A percentile compares a stretch with the other conserved stretches of the same genome.
phyloP scores from a whole-genome alignment of 108 stramenopile species.

The Fragilaria radians region DNA sequence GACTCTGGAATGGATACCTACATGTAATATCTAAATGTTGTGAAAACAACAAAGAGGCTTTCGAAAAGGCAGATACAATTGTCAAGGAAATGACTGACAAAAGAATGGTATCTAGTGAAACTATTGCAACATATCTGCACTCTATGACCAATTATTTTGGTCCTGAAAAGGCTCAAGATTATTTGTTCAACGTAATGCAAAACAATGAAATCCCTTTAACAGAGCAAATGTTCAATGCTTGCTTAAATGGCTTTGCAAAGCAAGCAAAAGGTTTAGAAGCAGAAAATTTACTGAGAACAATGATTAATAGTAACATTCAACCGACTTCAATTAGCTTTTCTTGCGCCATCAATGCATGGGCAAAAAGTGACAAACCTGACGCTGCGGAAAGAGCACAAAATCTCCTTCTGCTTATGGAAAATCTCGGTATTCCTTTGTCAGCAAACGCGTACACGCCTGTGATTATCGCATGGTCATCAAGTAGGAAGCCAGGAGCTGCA shows the following conservation, averaged over 20 bases:
- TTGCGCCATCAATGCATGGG: slow-evolving; percentile 27
- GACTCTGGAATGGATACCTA: slow-evolving; percentile 9
- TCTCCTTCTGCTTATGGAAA: slow-evolving; percentile 44
- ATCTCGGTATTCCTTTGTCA: not conserved
- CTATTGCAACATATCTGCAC: not conserved
- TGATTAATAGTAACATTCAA: slow-evolving; percentile 12
- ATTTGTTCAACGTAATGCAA: slow-evolving; percentile 4
- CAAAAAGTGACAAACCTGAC: slow-evolving; percentile 13
- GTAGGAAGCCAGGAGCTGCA: not conserved
- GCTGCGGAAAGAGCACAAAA: slow-evolving; percentile 28
- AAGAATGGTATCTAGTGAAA: not conserved
- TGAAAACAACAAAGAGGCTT: slow-evolving; percentile 4
- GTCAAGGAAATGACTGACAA: not conserved
- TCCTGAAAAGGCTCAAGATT: slow-evolving; percentile 5
- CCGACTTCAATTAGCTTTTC: slow-evolving; percentile 24
- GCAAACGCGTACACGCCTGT: slow-evolving; percentile 4
- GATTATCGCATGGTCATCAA: slow-evolving; percentile 15
- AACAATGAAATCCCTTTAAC: not conserved
- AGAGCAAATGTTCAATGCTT: slow-evolving; percentile 11
- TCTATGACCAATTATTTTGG: not conserved
- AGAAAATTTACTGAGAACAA: slow-evolving; percentile 5
- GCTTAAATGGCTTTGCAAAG: slow-evolving; percentile 16
- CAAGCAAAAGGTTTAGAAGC: slow-evolving; percentile 8
- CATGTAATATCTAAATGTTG: slow-evolving; percentile 11
- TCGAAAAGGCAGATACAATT: not conserved